These are phyloP conservation scores for Clarireedia monteithiana DNA, from an alignment of 2,329 filamentous ascomycete genomes.

Conservation along the genomic window DNA sequence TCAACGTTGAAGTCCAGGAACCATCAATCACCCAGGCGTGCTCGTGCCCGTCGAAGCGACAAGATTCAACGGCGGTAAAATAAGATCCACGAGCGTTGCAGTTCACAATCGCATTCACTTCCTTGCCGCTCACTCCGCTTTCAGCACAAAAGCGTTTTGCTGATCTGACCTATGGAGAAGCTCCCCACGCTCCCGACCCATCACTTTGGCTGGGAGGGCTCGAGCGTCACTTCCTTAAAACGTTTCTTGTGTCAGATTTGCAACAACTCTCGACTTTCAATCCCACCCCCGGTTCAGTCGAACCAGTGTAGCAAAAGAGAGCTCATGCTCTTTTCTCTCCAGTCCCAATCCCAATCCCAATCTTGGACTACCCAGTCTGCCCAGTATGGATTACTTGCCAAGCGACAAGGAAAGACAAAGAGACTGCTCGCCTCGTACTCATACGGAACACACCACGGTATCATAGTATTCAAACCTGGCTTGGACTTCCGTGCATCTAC, in stretches of 20 bases:
- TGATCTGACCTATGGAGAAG: neutral
- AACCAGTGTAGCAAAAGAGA: constrained; percentile 2
- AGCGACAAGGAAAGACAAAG: neutral
- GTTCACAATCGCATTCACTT: no score
- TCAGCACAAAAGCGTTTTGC: neutral
- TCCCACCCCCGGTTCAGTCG: neutral
- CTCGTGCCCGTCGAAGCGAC: no score
- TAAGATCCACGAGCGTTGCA: no score
- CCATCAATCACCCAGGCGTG: no score
- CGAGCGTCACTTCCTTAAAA: neutral
- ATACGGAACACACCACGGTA: no score
- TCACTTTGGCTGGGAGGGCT: neutral
- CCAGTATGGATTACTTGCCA: neutral
- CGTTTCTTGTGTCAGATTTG: constrained; percentile 5
- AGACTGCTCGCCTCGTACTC: neutral
- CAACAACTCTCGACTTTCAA: neutral
- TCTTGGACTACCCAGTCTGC: neutral
- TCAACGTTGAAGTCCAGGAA: no score
- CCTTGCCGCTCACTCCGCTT: no score
- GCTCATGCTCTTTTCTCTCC: neutral
- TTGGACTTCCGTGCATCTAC: neutral
- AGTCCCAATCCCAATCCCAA: neutral
- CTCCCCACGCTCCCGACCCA: neutral
- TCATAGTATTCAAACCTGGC: neutral
- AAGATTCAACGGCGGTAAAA: no score